Evolutionary conservation across 768 basidiomycete genomes (phyloP).

Genomic region (Russula sp.): DNA sequence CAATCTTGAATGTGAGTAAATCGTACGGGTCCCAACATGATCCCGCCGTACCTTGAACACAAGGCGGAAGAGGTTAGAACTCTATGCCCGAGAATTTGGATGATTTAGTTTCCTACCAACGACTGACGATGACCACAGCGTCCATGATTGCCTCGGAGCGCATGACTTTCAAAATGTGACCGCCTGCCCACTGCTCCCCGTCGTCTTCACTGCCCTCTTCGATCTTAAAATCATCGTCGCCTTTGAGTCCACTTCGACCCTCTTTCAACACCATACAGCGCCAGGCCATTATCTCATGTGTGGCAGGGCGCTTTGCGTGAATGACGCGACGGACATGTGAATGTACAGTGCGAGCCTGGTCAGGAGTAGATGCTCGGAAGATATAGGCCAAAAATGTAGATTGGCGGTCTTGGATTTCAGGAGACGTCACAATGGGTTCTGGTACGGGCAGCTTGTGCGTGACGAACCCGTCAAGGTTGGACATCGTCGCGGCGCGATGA

Average conservation of each 20-base stretch:
- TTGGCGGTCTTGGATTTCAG: conserved; percentile 68
- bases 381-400: conserved; percentile 65
- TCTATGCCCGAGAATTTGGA: neutral
- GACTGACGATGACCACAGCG: conserved; percentile 70
- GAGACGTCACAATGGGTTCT: conserved; percentile 47
- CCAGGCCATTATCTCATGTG: conserved; percentile 75
- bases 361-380: conserved; percentile 45
- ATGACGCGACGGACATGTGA: conserved; percentile 49
- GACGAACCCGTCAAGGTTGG: conserved; percentile 50
- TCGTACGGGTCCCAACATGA: conserved; percentile 62
- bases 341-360: conserved; percentile 43
- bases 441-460: conserved; percentile 38
- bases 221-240: conserved; percentile 72
- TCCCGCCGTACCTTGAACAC: conserved; percentile 66
- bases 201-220: conserved; percentile 62
- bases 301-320: conserved; percentile 50
- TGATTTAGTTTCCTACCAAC: conserved; percentile 45
- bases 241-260: conserved; percentile 56
- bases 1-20: conserved; percentile 77
- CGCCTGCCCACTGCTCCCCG: conserved; percentile 67
- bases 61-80: neutral
- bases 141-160: conserved; percentile 62
- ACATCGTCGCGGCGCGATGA: conserved; percentile 15
- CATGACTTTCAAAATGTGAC: conserved; percentile 58
- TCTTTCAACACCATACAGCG: conserved; percentile 65